Evolutionary conservation across 441 rosid species (phyloP), one percentile per base, ranked within the genome.

Genomic region (Macaranga tanarius): DNA sequence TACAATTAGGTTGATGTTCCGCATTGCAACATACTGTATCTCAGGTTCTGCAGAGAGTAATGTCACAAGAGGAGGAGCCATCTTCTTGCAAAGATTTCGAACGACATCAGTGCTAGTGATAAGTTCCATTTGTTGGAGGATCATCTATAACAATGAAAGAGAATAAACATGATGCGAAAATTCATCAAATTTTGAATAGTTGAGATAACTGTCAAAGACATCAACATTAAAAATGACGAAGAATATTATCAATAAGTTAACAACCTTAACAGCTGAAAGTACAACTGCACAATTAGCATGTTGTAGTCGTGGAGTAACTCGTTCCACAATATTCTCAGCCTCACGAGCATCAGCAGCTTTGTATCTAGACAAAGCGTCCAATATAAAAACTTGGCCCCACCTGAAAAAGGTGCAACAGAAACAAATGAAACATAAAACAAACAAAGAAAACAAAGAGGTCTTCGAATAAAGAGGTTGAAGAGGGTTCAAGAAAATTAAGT

Each of bases 51-150:
- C 97, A 45, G 97, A 95, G 51, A 95, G 92, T 75, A 95, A 80
- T 44, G 99, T 95, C 78, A 95, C 98, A 79, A 95, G 97, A 83
- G 98, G 99, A 60, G 99, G 99, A 76, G 99, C 98, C 99, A 95
- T 95, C 88, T 95, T 95, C 87, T 95, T 95, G 88, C 98, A 95
- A 76, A 95, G 97, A 91, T 92, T 95, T 73, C 99, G 88, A 74
- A 93, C 93, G 60, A 95, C 96, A 51, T 93, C 99, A 54, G 99
- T 88, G 82, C 99, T 95, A 16, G 90, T 88, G 66, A 95, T 93
- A 77, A 90, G 96, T 68, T 95, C 99, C 99, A 93, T 95, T 83
- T 95, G 98, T 79, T 91, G 96, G 79, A 95, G 96, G 80, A 93
- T 93, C 99, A 95, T 95, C 96, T 92, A 79, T 17, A 71, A 79